These are phyloP conservation scores for Phytophthora melonis DNA, from an alignment of 352 stramenopile genomes.

Conservation along the genomic window DNA sequence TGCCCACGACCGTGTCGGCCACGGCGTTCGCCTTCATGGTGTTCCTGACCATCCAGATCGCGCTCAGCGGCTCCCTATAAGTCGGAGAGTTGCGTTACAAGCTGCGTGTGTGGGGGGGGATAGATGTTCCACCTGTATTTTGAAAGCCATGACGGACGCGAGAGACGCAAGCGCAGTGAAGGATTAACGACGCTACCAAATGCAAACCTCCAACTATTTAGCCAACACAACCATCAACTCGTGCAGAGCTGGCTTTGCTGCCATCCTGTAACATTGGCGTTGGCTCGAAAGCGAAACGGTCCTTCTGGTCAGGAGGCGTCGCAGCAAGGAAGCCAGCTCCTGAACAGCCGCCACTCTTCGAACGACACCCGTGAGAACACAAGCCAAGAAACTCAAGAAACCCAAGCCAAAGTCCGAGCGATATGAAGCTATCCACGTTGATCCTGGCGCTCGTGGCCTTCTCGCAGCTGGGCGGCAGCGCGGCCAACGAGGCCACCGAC, in stretches of 20 bases:
- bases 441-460: slow-evolving; percentile 27
- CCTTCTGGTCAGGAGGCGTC: slow-evolving; percentile 27
- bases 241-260: too few species aligned
- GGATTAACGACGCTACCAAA: slow-evolving; percentile 16
- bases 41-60: slow-evolving; percentile 86
- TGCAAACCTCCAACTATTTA: slow-evolving; percentile 33
- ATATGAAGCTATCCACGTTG: slow-evolving; percentile 32
- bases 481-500: slow-evolving; percentile 30
- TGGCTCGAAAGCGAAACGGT: neutral
- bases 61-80: slow-evolving; percentile 68
- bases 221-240: slow-evolving; percentile 1
- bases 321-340: slow-evolving; percentile 20
- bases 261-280: too few species aligned
- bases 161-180: slow-evolving; percentile 1
- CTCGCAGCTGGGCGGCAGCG: slow-evolving; percentile 21
- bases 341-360: slow-evolving; percentile 20
- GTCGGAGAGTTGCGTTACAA: neutral
- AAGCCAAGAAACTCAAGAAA: slow-evolving; percentile 5
- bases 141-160: neutral
- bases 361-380: slow-evolving; percentile 6
- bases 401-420: neutral
- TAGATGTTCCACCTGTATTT: slow-evolving; percentile 24
- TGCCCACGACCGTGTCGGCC: slow-evolving; percentile 70
- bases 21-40: slow-evolving; percentile 82
- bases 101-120: neutral